phyloP scores from a whole-genome alignment of 164 flowering plant species.

The Vitis amurensis region DNA sequence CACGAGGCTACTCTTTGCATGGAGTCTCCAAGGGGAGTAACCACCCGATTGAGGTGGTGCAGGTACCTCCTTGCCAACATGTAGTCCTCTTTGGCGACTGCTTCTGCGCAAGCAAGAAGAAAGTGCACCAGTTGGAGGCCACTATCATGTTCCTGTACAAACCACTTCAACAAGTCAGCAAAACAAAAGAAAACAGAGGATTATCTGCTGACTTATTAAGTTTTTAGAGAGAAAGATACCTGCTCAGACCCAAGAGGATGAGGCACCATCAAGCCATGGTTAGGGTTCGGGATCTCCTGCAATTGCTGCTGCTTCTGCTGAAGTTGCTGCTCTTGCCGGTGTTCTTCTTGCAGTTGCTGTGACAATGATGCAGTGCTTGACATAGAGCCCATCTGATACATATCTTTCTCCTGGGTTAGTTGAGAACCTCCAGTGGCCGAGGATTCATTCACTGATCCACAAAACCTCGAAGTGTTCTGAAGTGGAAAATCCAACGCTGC shows the following conservation, averaged over 20 bases:
- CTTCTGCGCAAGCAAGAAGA: slow-evolving; percentile 77
- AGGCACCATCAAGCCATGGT: slow-evolving; percentile 32
- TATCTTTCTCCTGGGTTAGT: slow-evolving; percentile 22
- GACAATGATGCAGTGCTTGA: slow-evolving; percentile 24
- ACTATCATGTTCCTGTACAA: slow-evolving; percentile 60
- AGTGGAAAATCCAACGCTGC: slow-evolving; percentile 28
- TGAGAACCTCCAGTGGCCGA: slow-evolving; percentile 22
- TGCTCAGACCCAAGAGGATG: slow-evolving; percentile 37
- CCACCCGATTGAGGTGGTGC: slow-evolving; percentile 60
- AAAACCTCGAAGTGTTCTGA: slow-evolving; percentile 29
- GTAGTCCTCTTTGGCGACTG: slow-evolving; percentile 71
- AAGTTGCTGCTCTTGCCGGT: slow-evolving; percentile 15
- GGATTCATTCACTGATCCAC: slow-evolving; percentile 27
- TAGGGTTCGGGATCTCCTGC: slow-evolving; percentile 23
- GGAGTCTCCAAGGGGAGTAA: slow-evolving; percentile 63
- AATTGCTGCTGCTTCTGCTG: slow-evolving; percentile 7
- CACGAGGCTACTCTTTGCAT: slow-evolving; percentile 79
- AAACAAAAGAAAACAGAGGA: background rate
- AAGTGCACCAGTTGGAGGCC: slow-evolving; percentile 79
- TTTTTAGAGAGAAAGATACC: slow-evolving; percentile 24
- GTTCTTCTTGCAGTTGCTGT: slow-evolving; percentile 31
- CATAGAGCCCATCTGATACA: slow-evolving; percentile 30
- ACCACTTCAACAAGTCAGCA: background rate
- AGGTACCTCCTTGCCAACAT: slow-evolving; percentile 54
- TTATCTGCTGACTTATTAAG: background rate